Evolutionary conservation across 2,329 filamentous ascomycete species (phyloP), one percentile per base, ranked within the genome.

Genomic region (Madurella fahalii): DNA sequence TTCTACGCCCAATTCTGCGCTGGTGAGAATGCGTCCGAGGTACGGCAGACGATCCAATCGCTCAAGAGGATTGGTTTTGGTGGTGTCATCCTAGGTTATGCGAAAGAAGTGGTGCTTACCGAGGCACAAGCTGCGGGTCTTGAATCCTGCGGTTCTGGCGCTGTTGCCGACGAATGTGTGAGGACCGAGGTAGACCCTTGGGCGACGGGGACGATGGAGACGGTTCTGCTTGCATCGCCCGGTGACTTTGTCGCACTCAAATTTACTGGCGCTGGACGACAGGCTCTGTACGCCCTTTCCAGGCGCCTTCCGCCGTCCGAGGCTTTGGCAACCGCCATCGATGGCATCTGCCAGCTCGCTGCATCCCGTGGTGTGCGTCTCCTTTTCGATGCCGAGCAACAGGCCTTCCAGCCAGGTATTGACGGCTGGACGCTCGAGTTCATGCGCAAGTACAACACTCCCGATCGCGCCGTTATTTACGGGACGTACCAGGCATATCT

Each of bases 1-100:
- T 91, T 96, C 64, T 96, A 96, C 69, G 84, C 85, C 20, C 92
- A 96, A 65, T 96, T 95, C 71, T 96, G 92, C 70, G 90, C 89
- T 0, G 92, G 92, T 30, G 87, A 91, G 71, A 87, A 82, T 47
- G 76, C 80, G 0, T 64, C 69, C 1, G 89, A 96, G 70, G 86
- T 95, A 2, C 74, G 77, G 41, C 71, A 68, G 31, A 91, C 87
- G 0, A 81, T 90, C 31, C 67, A 77, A 1, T 74, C 78, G 2
- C 76, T 95, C 9, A 89, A 90, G 69, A 70, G 76, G 32, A 83
- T 93, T 43, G 92, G 92, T 1, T 95, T 90, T 67, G 82, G 81
- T 20, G 92, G 91, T 12, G 88, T 95, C 5, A 90, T 96, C 52
- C 77, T 96, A 45, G 85, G 89, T 48, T 95, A 95, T 65, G 90